Conservation (phyloP, 805 yeast species). For the Kodamaea fukazawae region DNA sequence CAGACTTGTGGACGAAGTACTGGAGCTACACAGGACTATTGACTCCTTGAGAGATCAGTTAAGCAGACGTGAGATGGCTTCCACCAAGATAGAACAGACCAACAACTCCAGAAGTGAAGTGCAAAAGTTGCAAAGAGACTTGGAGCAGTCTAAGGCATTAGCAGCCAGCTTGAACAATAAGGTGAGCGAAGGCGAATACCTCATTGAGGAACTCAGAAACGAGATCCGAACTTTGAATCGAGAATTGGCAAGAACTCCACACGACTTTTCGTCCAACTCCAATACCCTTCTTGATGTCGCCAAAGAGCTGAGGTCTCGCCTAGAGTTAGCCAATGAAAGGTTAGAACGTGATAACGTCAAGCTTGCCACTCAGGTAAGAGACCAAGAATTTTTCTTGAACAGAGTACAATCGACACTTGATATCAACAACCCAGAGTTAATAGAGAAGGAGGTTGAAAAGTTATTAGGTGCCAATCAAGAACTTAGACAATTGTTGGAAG, state of each 20-base stretch:
- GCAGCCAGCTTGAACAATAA: conserved; percentile 1
- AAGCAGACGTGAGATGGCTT: conserved; percentile 8
- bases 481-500: conserved; percentile 11
- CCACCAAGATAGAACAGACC: not conserved
- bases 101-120: conserved; percentile 17
- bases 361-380: conserved; percentile 6
- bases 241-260: conserved; percentile 2
- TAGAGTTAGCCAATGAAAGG: conserved; percentile 4
- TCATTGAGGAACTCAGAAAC: conserved; percentile 6
- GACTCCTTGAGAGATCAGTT: conserved; percentile 18
- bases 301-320: conserved; percentile 7
- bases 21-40: conserved; percentile 17
- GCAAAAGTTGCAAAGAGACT: conserved; percentile 20
- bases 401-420: conserved; percentile 8
- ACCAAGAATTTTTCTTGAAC: conserved; percentile 3
- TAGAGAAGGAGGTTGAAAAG: conserved; percentile 12
- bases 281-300: conserved; percentile 6
- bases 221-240: conserved; percentile 7
- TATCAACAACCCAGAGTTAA: conserved; percentile 1
- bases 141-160: conserved; percentile 19
- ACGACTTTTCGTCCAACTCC: conserved; percentile 1
- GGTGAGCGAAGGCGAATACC: conserved; percentile 4
- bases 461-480: conserved; percentile 13
- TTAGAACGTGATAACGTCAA: conserved; percentile 8
- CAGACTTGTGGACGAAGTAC: conserved; percentile 8